Base-by-base conservation (phyloP, 139 green algal species). In the Coccomyxa sp. region DNA sequence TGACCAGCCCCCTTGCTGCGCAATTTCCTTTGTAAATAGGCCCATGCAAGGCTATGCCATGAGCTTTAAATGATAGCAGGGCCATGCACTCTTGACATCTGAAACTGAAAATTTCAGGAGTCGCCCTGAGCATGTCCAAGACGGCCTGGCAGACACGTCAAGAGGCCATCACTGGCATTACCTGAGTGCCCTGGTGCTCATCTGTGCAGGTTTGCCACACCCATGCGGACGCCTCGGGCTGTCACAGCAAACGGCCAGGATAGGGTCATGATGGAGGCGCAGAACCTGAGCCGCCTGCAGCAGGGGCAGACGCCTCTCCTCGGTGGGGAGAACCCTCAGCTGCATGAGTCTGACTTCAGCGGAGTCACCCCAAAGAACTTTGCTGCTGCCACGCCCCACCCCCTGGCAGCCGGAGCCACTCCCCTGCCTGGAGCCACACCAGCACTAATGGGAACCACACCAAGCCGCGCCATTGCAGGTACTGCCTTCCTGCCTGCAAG, bases 281-380 rank as follows among this genome's bases (percentile, higher is more conserved):
- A 93, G 68, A 94, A 97, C 77, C 88, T 97, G 68, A 89, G 89
- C 4, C 81, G 81, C n/a, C 82, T 98, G 70, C 81, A 83, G 68
- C 75, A 84, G 34, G 90, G 91, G 75, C 84, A 95, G 79, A 99
- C 95, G 0, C 94, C 96, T 0, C 89, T 99, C 68, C 74, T 95
- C 36, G 96, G 96, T 33, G 96, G 95, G 0, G 93, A 96, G 36
- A 94, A 92, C 75, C 91, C 92, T 0, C 72, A 95, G 33, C 84
- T 98, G 22, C 77, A 91, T 74, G 78, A 81, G 18, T 88, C 80
- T 0, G 91, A 96, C 85, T 97, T 97, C 79, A 80, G 69, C 2
- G 94, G 94, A 71, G 84, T 95, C 31, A 93, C 90, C 0, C 94
- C 93, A 6, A 77, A 78, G 54, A 55, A 78, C 3, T 38, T 68